Base-by-base conservation (phyloP, 2,329 filamentous ascomycete species). In the Cercospora sesami region DNA sequence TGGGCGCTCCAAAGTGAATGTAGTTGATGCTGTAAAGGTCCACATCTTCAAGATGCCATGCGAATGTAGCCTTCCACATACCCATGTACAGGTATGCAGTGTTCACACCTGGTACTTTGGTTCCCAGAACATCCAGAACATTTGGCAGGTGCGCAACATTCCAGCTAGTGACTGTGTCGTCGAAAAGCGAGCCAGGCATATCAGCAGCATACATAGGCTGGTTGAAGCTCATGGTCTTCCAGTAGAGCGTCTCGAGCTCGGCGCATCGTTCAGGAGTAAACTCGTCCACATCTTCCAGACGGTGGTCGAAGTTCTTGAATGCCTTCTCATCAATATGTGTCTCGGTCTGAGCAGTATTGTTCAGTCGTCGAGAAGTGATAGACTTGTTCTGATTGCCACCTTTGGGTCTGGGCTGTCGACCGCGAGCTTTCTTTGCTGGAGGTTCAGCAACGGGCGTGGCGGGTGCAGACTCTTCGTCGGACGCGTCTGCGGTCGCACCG, bases 1-100 rank as follows among this genome's bases (percentile, higher is more conserved):
- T 99, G 0, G 95, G 95, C 1, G 95, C 95, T 64, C 95, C 95
- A 79, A 99, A 99, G 77, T 99, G 95, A 68, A 99, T 93, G 79
- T 97, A 99, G 82, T 99, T 99, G 85, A 99, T 99, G 79, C 94
- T 98, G 87, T 99, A 99, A 4, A 99, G 87, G 82, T 99, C 95
- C 51, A 99, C 94, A 78, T 99, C 95, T 79, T 99, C 95, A 63
- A 99, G 83, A 86, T 99, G 95, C 95, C 95, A 99, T 8, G 95
- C 95, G 79, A 99, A 99, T 0, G 95, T 98, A 12, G 95, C 94
- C 80, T 98, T 98, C 95, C 95, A 99, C 95, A 99, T 99, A 53
- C 95, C 95, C 68, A 99, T 85, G 77, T 99, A 99, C 1, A 99
- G 87, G 77, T 99, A 99, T 1, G 95, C 94, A 1, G 94, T 99